Evolutionary conservation across 345 rosid genomes (phyloP), one percentile per base, ranked within the genome.

Genomic region (Eucalyptus curtisii): DNA sequence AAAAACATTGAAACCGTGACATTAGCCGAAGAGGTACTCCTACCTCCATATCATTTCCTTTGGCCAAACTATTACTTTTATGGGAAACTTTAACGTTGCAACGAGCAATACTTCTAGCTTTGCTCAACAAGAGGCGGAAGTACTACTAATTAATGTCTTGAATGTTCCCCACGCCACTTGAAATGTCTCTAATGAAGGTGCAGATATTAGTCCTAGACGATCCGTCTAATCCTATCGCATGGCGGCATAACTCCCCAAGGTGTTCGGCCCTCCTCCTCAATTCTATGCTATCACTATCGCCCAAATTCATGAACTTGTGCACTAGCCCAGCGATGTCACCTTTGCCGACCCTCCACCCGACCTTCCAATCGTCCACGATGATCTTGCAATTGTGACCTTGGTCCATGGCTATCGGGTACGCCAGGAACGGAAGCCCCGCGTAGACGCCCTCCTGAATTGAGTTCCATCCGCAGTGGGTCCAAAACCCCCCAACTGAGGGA

Each of bases 381-480:
- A 86, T 88, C 89, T 91, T 91, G 49, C 92, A 85, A 37, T 93
- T 94, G 2, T 88, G 88, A 40, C 53, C 71, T 88, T 94, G 95
- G 86, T 94, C 94, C 85, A n/a, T 31, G 42, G 84, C 31, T 44
- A 93, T 49, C 11, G 94, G 93, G 85, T 90, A 92, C 6, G 94
- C 68, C 45, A 94, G 91, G 44, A 91, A 84, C 3, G 95, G 94
- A 42, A 93, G 87, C 6, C 95, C 94, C 2, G 94, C 89, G 44
- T 66, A 92, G 7, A 88, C 81, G 7, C 89, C 94, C 89, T 94
- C 94, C 40, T 89, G 81, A 5, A 89, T 90, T 1, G 95, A 93
- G 79, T 91, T 94, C 89, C 88, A 91, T 10, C 94, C 94, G 42
- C 94, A 93, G 66, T 94, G 94, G 25, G 94, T 91, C 94, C 90